A percentile compares a stretch with the other conserved stretches of the same genome.
These are phyloP conservation scores for Colletotrichum sp. DNA, from an alignment of 2,329 filamentous ascomycete species.

Conservation along the genomic window DNA sequence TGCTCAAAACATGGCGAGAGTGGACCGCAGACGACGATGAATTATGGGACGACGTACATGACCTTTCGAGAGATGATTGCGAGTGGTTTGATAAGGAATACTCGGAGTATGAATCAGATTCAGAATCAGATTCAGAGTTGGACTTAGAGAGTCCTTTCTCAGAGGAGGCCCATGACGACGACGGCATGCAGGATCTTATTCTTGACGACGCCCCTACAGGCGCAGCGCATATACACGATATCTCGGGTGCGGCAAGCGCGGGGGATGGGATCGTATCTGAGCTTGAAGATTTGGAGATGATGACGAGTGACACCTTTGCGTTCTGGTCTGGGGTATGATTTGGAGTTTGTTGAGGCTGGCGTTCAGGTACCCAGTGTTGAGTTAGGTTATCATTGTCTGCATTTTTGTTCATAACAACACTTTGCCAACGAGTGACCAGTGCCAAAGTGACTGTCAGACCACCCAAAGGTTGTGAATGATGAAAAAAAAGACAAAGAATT, in stretches of 20 bases:
- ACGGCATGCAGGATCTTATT: background rate
- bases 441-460: no score
- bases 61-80: no score
- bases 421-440: background rate
- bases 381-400: no score
- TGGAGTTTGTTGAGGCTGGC: background rate
- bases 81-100: background rate
- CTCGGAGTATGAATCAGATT: fast-evolving
- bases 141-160: background rate
- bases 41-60: background rate
- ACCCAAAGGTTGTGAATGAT: background rate
- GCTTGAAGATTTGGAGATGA: background rate
- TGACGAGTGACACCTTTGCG: background rate
- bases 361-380: no score
- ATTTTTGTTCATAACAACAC: no score
- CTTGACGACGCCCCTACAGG: no score
- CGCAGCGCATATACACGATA: no score
- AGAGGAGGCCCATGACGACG: background rate
- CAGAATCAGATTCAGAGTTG: background rate
- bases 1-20: background rate
- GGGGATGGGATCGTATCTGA: background rate
- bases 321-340: background rate
- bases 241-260: background rate
- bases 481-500: no score
- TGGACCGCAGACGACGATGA: background rate